phyloP scores from a whole-genome alignment of 2,329 filamentous ascomycete genomes.

The Pseudovirgaria hyperparasitica region DNA sequence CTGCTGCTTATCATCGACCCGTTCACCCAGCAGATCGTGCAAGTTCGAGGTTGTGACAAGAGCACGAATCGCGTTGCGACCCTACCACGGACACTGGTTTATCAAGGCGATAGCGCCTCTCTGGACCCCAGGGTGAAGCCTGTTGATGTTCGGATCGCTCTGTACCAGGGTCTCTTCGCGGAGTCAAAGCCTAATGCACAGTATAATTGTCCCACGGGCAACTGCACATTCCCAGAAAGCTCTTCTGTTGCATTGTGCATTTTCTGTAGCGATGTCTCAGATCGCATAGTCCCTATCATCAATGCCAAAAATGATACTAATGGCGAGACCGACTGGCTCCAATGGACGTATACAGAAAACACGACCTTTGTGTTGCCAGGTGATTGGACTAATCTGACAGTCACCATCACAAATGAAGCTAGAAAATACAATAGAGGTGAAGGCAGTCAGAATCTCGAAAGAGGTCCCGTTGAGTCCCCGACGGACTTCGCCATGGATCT shows the following conservation, averaged over 20 bases:
- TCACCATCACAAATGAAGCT: no score
- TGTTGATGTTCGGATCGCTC: no score
- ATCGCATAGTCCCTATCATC: constrained; percentile 4
- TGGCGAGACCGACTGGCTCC: constrained; percentile 3
- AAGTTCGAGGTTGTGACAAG: not conserved
- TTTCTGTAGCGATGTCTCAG: constrained; percentile 5
- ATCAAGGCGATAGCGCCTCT: not conserved
- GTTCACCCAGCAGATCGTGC: constrained; percentile 2
- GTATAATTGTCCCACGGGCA: constrained; percentile 5
- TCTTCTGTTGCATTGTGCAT: constrained; percentile 7
- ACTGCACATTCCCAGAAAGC: constrained; percentile 6
- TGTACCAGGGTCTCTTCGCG: no score
- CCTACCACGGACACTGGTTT: not conserved
- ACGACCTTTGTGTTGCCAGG: no score
- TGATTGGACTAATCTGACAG: no score
- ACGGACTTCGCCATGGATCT: no score
- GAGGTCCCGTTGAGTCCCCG: no score
- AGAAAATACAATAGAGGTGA: no score
- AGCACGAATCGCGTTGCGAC: not conserved
- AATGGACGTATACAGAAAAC: no score
- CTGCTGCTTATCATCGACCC: constrained; percentile 1
- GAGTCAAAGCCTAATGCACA: constrained; percentile 4
- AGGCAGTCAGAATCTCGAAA: no score
- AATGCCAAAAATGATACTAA: constrained; percentile 3
- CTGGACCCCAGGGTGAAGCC: no score